Percentiles rank a stretch among this genome's conserved stretches.
These are phyloP conservation scores for Melocanna baccifera DNA, from an alignment of 176 grass and related monocot species.

Conservation along the genomic window DNA sequence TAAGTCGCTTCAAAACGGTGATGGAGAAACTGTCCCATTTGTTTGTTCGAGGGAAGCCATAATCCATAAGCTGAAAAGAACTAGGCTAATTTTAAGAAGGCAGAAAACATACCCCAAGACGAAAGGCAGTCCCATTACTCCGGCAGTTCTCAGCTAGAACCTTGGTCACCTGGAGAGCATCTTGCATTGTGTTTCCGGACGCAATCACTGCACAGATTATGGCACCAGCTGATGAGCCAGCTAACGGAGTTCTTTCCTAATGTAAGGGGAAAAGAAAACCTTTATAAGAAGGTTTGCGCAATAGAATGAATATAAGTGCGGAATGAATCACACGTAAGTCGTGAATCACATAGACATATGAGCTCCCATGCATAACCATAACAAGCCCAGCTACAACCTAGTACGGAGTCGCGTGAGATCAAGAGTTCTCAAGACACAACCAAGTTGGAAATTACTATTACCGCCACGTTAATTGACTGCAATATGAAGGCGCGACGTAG, in stretches of 20 bases:
- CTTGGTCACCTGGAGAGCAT: conserved; percentile 75
- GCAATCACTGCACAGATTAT: conserved; percentile 98
- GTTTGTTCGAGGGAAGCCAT: too few relatives aligned
- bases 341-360: neutral
- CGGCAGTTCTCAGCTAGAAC: conserved; percentile 77
- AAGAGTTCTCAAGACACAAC: neutral
- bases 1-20: too few relatives aligned
- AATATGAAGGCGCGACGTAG: too few relatives aligned
- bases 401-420: neutral
- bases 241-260: conserved; percentile 90
- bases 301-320: neutral
- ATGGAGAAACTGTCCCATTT: too few relatives aligned
- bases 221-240: conserved; percentile 95
- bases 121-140: conserved; percentile 84
- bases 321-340: conserved; percentile 11
- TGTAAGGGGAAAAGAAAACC: conserved; percentile 6
- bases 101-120: conserved; percentile 63
- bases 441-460: neutral
- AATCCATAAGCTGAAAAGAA: too few relatives aligned
- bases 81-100: neutral
- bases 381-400: neutral
- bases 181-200: conserved; percentile 83
- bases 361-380: conserved; percentile 22
- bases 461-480: too few relatives aligned
- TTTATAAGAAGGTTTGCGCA: neutral